Percentiles rank a stretch among this genome's conserved stretches.
These are phyloP conservation scores for Polyporus tsugae DNA, from an alignment of 1,284 basidiomycete genomes.

Conservation along the genomic window DNA sequence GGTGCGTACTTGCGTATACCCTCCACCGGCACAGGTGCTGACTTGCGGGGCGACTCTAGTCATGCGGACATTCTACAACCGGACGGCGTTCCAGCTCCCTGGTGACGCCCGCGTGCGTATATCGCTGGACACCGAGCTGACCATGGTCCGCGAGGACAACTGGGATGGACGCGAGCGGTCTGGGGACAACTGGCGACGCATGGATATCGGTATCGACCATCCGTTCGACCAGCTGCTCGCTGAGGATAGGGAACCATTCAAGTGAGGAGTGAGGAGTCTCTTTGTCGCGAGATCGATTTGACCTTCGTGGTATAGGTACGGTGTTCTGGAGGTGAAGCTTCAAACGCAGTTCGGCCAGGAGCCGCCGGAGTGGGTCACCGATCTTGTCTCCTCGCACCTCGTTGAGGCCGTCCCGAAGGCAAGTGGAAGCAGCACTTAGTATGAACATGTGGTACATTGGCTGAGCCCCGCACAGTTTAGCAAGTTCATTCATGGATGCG, in stretches of 20 bases:
- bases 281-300: neutral
- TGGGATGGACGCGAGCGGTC: conserved; percentile 89
- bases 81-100: conserved; percentile 98
- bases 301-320: conserved; percentile 57
- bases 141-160: conserved; percentile 95
- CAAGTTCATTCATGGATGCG: conserved; percentile 98
- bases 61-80: conserved; percentile 99
- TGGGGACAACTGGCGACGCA: conserved; percentile 93
- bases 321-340: conserved; percentile 96
- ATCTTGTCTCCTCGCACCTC: conserved; percentile 93
- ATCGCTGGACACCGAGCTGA: conserved; percentile 96
- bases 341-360: conserved; percentile 97
- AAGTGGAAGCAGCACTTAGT: conserved; percentile 13
- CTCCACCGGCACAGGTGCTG: neutral
- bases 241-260: conserved; percentile 94
- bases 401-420: conserved; percentile 91
- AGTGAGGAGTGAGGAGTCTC: conserved; percentile 56
- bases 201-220: conserved; percentile 92
- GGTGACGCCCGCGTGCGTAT: conserved; percentile 98
- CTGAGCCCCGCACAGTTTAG: conserved; percentile 49
- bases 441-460: conserved; percentile 48
- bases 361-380: conserved; percentile 96
- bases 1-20: conserved; percentile 54
- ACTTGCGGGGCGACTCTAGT: conserved; percentile 49
- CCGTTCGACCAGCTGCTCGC: conserved; percentile 84